A percentile compares a stretch with the other conserved stretches of the same genome.
Conservation (phyloP, 805 yeast species). For the Candida incommunis region DNA sequence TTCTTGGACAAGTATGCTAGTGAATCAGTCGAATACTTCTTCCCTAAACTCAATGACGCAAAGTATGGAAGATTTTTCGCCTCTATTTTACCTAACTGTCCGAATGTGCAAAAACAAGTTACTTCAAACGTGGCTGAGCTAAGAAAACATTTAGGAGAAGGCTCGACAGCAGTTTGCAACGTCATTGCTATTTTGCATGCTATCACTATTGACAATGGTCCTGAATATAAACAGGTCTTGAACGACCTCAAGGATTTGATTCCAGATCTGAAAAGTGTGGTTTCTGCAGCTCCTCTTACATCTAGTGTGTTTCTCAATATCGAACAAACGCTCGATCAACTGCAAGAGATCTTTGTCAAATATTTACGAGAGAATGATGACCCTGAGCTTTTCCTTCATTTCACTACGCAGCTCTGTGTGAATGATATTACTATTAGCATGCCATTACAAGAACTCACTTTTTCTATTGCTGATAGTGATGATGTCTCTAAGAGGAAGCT, state of each 20-base stretch:
- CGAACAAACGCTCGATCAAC: constrained; percentile 49
- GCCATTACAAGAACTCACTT: not conserved
- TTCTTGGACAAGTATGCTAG: constrained; percentile 72
- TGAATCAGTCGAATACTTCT: constrained; percentile 58
- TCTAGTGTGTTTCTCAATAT: constrained; percentile 57
- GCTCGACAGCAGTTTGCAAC: constrained; percentile 57
- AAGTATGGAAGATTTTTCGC: constrained; percentile 53
- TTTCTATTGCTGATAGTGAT: constrained; percentile 3
- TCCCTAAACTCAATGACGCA: constrained; percentile 49
- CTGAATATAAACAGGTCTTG: constrained; percentile 44
- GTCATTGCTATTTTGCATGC: constrained; percentile 51
- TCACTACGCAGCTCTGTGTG: constrained; percentile 18
- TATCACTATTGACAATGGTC: constrained; percentile 31
- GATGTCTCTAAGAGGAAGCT: constrained; percentile 33
- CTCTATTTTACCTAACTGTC: constrained; percentile 45
- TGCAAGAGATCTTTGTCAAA: constrained; percentile 36
- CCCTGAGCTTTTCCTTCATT: constrained; percentile 23
- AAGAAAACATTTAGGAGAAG: constrained; percentile 35
- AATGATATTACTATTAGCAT: not conserved
- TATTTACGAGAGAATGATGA: constrained; percentile 25
- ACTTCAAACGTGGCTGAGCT: constrained; percentile 38
- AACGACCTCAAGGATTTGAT: constrained; percentile 29
- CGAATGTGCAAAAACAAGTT: constrained; percentile 41
- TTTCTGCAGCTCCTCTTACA: constrained; percentile 29
- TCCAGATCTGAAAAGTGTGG: constrained; percentile 29